Base-by-base conservation (phyloP, 257 asterid genomes). In the Perilla frutescens region DNA sequence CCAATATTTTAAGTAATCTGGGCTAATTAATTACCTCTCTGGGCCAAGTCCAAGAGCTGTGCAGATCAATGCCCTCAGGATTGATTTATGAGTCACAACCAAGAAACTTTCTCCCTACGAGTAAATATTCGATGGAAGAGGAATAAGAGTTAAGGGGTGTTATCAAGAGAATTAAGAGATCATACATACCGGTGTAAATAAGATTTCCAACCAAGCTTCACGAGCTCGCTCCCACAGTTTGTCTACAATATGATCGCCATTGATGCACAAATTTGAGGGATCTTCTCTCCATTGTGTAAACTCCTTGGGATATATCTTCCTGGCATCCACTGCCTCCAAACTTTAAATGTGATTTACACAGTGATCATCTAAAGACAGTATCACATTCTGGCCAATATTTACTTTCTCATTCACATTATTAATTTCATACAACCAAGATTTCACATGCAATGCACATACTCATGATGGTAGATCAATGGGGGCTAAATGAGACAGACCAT, bases 321-420 rank as follows among this genome's bases (percentile, higher is more conserved):
- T 83, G 53, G 96, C 96, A 84, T 88, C 96, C 96, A 74, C 96
- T 90, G 90, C 92, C 96, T 90, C 96, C 93, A 87, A 76, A 86
- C 54, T 81, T 86, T 85, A 85, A 81, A 73, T 62, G 53, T 74
- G 80, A 88, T 80, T 82, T 79, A 84, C 81, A 64, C 75, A 84
- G 62, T 80, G 80, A 75, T 49, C 67, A 34, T 77, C 79, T 39
- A 73, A 20, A 20, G 26, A 20, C 26, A 1, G 26, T 20, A 20
- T 20, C 26, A 20, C 26, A 20, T 20, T 20, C 26, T 20, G 26
- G 26, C 26, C 26, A 20, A 20, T 20, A 44, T 34, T 0, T 9
- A 9, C n/a, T 10, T 47, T 13, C 3, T 10, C 11, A 47, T 10
- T 47, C 49, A 47, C 51, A 9, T 8, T 9, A 8, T 48, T 6